A percentile compares a stretch with the other conserved stretches of the same genome.
These are phyloP conservation scores for Mortierella sp. DNA, from an alignment of 371 early-diverging fungal species.

Conservation along the genomic window DNA sequence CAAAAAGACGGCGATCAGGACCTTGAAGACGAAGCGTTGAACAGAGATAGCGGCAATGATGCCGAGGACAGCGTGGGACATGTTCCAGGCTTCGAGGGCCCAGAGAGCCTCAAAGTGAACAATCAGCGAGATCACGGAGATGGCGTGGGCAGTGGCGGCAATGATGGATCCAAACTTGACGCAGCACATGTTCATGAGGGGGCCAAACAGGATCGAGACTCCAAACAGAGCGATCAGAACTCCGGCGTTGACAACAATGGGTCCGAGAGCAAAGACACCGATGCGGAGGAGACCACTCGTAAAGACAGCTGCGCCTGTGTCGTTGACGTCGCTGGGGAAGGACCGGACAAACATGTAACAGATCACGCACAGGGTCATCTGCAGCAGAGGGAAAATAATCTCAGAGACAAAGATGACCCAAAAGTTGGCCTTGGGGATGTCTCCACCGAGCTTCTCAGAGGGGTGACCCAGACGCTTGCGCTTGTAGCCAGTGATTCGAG, in stretches of 20 bases:
- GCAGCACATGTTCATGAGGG: conserved; percentile 71
- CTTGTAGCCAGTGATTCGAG: conserved; percentile 86
- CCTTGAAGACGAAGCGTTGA: conserved; percentile 79
- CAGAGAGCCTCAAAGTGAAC: conserved; percentile 75
- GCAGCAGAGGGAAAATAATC: conserved; percentile 77
- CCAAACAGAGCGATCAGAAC: conserved; percentile 78
- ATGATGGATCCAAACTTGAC: conserved; percentile 80
- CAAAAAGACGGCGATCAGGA: conserved; percentile 77
- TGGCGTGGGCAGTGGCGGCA: conserved; percentile 78
- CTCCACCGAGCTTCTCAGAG: conserved; percentile 66
- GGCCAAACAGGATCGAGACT: conserved; percentile 79
- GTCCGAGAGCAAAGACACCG: conserved; percentile 77
- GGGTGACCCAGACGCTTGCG: conserved; percentile 76
- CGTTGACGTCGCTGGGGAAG: conserved; percentile 58
- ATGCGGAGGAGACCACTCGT: conserved; percentile 70
- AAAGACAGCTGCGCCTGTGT: conserved; percentile 53
- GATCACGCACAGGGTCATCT: conserved; percentile 73
- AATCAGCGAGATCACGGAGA: conserved; percentile 75
- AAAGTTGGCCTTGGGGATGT: conserved; percentile 77
- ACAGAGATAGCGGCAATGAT: conserved; percentile 73
- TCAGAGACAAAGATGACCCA: conserved; percentile 82
- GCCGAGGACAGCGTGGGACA: conserved; percentile 75
- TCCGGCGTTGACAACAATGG: conserved; percentile 80
- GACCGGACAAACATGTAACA: conserved; percentile 78
- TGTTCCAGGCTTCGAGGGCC: conserved; percentile 76